A percentile compares a stretch with the other conserved stretches of the same genome.
These are phyloP conservation scores for Ophiocytium majus DNA, from an alignment of 352 stramenopile genomes.

Conservation along the genomic window DNA sequence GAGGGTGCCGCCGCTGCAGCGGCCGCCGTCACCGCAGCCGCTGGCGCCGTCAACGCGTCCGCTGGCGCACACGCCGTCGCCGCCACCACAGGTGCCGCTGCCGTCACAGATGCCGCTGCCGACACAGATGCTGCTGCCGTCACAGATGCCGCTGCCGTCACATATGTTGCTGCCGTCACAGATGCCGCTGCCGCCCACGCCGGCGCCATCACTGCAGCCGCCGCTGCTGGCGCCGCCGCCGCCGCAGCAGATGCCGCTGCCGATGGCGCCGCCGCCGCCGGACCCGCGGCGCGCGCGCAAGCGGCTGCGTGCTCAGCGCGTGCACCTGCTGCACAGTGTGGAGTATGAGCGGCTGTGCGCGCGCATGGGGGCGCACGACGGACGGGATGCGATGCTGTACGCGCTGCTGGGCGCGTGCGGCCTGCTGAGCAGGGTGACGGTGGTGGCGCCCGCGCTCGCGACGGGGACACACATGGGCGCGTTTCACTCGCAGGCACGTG, in stretches of 20 bases:
- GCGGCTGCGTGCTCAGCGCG: constrained; percentile 31
- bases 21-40: no score
- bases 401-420: constrained; percentile 38
- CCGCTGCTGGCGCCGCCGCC: neutral
- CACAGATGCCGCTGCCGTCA: no score
- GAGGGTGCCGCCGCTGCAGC: no score
- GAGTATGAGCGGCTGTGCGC: constrained; percentile 45
- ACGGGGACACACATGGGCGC: constrained; percentile 34
- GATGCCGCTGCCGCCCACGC: neutral
- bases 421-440: constrained; percentile 27
- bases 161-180: constrained; percentile 3
- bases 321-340: constrained; percentile 46
- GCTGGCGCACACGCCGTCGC: no score
- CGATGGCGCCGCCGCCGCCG: constrained; percentile 49
- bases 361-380: constrained; percentile 29
- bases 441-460: constrained; percentile 33
- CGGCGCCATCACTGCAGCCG: no score
- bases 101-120: no score
- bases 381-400: constrained; percentile 45
- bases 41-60: no score
- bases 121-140: no score
- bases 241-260: constrained; percentile 14
- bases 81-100: no score
- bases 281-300: constrained; percentile 39
- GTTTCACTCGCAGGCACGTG: constrained; percentile 32